Conservation (phyloP, 305 asterid genomes). For the Rubia peregrina region DNA sequence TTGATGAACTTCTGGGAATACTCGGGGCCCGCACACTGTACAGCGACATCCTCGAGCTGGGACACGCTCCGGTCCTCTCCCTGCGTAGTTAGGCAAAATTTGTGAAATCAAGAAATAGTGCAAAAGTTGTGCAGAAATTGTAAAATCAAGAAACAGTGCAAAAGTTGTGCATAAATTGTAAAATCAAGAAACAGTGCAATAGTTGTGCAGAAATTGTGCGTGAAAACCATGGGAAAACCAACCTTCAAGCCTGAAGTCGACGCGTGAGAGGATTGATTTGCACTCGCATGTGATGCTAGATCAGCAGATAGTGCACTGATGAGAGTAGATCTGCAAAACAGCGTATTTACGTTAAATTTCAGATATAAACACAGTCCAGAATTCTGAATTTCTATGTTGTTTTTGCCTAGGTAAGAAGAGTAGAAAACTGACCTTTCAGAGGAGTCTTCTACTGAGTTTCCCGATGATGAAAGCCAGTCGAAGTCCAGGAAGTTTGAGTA, state of each 20-base stretch:
- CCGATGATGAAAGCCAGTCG: conserved; percentile 82
- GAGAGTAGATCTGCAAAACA: conserved; percentile 52
- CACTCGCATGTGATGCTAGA: conserved; percentile 29
- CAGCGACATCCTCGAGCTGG: conserved; percentile 23
- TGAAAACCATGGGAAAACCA: conserved; percentile 14
- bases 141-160: too few relatives aligned
- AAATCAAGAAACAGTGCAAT: neutral
- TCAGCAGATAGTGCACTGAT: conserved; percentile 37
- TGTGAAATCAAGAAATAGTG: neutral
- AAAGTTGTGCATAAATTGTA: neutral
- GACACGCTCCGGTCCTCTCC: conserved; percentile 39
- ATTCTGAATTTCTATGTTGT: neutral
- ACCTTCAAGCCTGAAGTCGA: conserved; percentile 58
- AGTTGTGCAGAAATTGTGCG: neutral
- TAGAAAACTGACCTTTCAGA: conserved; percentile 48
- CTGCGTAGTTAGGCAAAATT: conserved; percentile 15
- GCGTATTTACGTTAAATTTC: neutral
- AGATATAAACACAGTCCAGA: neutral
- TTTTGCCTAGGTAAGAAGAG: conserved; percentile 2
- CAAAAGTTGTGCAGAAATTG: too few relatives aligned
- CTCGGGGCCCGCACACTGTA: conserved; percentile 26
- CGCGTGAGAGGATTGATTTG: conserved; percentile 30
- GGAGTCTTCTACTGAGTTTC: conserved; percentile 74
- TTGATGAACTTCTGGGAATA: conserved; percentile 53
- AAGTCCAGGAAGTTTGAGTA: conserved; percentile 71